Conservation (phyloP, 2,329 filamentous ascomycete genomes). For the Hymenotorrendiella dingleyae region DNA sequence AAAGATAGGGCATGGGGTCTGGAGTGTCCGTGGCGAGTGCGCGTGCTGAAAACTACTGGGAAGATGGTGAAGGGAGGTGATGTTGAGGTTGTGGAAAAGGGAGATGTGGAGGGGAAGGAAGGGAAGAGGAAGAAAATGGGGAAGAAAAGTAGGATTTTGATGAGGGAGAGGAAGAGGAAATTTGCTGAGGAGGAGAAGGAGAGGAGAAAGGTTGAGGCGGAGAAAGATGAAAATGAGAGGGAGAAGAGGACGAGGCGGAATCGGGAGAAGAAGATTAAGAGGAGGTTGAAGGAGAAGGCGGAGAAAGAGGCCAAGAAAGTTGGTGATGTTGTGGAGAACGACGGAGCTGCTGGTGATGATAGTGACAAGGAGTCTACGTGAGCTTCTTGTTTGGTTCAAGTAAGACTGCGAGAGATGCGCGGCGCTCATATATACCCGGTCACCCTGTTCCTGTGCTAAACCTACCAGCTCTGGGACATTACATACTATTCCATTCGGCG, state of each 20-base stretch:
- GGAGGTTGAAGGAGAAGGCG: constrained; percentile 51
- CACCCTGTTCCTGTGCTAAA: too few relatives aligned
- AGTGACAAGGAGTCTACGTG: too few relatives aligned
- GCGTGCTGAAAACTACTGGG: constrained; percentile 33
- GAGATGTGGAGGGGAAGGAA: constrained; percentile 3
- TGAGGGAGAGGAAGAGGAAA: constrained; percentile 38
- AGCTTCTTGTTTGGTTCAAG: too few relatives aligned
- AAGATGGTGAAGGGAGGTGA: constrained; percentile 22
- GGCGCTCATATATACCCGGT: too few relatives aligned
- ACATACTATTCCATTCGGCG: too few relatives aligned
- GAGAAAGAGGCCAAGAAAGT: constrained; percentile 37
- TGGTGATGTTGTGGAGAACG: background rate
- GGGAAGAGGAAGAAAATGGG: constrained; percentile 42
- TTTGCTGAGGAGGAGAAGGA: constrained; percentile 32
- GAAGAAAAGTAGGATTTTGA: constrained; percentile 52
- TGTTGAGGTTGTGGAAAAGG: constrained; percentile 2
- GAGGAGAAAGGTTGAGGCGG: constrained; percentile 34
- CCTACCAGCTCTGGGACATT: too few relatives aligned
- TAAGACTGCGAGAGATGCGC: too few relatives aligned
- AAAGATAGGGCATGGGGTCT: constrained; percentile 47
- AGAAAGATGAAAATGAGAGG: constrained; percentile 50
- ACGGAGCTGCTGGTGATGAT: too few relatives aligned
- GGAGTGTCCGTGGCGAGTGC: constrained; percentile 56
- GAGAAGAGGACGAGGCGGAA: constrained; percentile 60
- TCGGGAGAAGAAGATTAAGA: constrained; percentile 52